A percentile compares a stretch with the other conserved stretches of the same genome.
phyloP scores from a whole-genome alignment of 495 filamentous ascomycete genomes.

The Bacidia gigantensis region DNA sequence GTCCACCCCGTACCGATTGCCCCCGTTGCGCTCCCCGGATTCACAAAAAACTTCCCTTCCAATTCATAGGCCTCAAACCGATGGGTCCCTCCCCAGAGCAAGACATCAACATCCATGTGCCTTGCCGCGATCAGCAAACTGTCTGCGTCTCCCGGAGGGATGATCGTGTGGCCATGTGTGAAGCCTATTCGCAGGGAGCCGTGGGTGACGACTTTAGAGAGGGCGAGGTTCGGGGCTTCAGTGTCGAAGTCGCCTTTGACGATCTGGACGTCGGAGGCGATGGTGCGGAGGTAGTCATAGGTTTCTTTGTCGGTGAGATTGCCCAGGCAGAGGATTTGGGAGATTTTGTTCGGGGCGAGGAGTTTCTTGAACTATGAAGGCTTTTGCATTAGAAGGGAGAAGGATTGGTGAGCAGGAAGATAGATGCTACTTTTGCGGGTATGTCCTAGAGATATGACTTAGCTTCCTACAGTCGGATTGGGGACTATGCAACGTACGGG shows the following conservation, averaged over 20 bases:
- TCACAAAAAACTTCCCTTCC: slow-evolving; percentile 97
- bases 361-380: slow-evolving; percentile 82
- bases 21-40: slow-evolving; percentile 88
- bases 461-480: not conserved
- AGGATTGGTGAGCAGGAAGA: slow-evolving; percentile 5
- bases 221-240: slow-evolving; percentile 75
- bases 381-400: slow-evolving; percentile 2
- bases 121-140: slow-evolving; percentile 82
- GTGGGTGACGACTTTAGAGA: slow-evolving; percentile 90
- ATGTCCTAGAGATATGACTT: slow-evolving; percentile 49
- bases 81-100: slow-evolving; percentile 97
- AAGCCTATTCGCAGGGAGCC: slow-evolving; percentile 89
- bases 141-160: slow-evolving; percentile 83
- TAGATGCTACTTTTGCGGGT: slow-evolving; percentile 60
- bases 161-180: slow-evolving; percentile 89
- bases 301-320: slow-evolving; percentile 92
- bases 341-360: slow-evolving; percentile 93
- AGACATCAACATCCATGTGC: slow-evolving; percentile 90
- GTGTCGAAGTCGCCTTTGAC: slow-evolving; percentile 90
- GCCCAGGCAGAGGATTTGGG: slow-evolving; percentile 90
- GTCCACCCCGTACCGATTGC: slow-evolving; percentile 63
- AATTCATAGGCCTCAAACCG: slow-evolving; percentile 96
- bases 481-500: slow-evolving; percentile 32
- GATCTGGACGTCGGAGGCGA: slow-evolving; percentile 89
- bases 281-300: slow-evolving; percentile 83